Evolutionary conservation across 768 basidiomycete genomes (phyloP).

Genomic region (Dacryopinax primogenitus): DNA sequence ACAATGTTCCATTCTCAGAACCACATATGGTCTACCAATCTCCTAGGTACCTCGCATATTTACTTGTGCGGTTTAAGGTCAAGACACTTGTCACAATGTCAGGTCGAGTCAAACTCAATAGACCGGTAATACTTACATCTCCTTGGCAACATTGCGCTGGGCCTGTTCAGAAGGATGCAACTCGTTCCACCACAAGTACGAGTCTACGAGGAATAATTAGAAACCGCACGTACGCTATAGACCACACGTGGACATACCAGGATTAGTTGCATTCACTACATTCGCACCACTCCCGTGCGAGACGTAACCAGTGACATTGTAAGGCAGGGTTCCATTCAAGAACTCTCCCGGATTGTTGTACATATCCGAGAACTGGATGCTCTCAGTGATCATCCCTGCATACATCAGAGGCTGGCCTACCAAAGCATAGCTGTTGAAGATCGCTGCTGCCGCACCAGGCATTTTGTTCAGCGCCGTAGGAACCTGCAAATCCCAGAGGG

Average conservation of each 20-base stretch:
- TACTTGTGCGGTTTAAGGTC: background rate
- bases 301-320: conserved; percentile 9
- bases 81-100: background rate
- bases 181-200: conserved; percentile 35
- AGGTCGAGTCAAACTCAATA: background rate
- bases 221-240: background rate
- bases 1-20: background rate
- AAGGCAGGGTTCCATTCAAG: conserved; percentile 2
- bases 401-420: background rate
- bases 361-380: conserved; percentile 5
- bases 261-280: conserved; percentile 1
- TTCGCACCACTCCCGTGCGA: background rate
- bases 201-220: background rate
- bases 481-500: conserved; percentile 7
- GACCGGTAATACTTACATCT: conserved; percentile 25
- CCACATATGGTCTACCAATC: conserved; percentile 9
- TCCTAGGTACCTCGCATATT: background rate
- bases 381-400: background rate
- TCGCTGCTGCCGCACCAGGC: background rate
- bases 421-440: conserved; percentile 10
- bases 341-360: conserved; percentile 9
- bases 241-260: background rate
- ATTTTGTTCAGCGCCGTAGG: background rate
- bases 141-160: conserved; percentile 40
- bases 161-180: conserved; percentile 50